phyloP scores from a whole-genome alignment of 2,329 filamentous ascomycete genomes.

The Talaromyces sp. region DNA sequence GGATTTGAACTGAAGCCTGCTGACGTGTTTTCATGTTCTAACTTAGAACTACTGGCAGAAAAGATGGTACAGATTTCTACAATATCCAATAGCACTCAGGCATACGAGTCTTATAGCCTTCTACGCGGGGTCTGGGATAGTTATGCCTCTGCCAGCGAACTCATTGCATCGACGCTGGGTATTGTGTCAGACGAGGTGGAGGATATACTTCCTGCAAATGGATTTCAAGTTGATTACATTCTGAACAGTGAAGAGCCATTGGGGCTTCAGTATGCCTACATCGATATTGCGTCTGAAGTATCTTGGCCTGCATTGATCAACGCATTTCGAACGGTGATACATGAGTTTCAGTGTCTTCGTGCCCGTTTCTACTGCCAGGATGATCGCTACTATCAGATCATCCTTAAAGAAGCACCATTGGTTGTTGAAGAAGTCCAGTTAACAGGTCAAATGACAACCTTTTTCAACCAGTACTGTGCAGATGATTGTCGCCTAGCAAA shows the following conservation, averaged over 20 bases:
- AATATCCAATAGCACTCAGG: not conserved
- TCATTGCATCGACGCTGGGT: not conserved
- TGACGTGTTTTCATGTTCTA: not conserved
- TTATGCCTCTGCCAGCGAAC: not conserved
- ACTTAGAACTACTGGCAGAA: not conserved
- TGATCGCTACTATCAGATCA: not conserved
- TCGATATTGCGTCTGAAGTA: not conserved
- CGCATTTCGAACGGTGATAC: not conserved
- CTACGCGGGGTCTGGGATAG: not conserved
- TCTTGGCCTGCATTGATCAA: not conserved
- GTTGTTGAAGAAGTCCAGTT: not conserved
- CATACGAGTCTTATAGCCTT: not conserved
- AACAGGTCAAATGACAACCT: not conserved
- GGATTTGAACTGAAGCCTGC: not conserved
- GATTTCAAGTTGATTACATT: constrained; percentile 11
- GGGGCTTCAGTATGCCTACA: constrained; percentile 9
- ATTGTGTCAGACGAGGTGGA: not conserved
- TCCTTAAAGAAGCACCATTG: not conserved
- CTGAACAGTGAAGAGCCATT: constrained; percentile 2
- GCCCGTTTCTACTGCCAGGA: not conserved
- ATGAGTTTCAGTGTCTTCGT: not conserved
- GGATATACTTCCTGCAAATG: constrained; percentile 6
- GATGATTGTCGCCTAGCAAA: not conserved
- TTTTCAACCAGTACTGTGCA: constrained; percentile 4
- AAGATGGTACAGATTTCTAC: not conserved